Conservation (phyloP, 2,329 filamentous ascomycete species). For the Trichocomaceae sp. region DNA sequence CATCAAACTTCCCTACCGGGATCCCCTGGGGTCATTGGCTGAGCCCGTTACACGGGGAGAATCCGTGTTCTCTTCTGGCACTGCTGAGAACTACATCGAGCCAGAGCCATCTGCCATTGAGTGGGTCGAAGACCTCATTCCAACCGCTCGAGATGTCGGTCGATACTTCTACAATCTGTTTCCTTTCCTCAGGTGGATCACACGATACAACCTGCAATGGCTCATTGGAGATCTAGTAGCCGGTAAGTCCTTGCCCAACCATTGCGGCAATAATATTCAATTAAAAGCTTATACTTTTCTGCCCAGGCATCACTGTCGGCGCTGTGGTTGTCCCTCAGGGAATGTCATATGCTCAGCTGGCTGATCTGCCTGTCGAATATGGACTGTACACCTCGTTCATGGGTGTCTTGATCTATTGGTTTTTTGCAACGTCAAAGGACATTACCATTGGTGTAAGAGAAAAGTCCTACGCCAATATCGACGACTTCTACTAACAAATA, state of each 20-base stretch:
- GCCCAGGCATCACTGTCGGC: slow-evolving; percentile 60
- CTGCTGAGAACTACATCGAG: slow-evolving; percentile 74
- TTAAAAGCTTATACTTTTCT: neutral
- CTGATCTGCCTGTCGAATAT: slow-evolving; percentile 71
- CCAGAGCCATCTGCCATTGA: slow-evolving; percentile 68
- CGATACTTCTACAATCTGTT: slow-evolving; percentile 68
- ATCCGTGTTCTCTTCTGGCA: slow-evolving; percentile 67
- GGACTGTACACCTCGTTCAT: slow-evolving; percentile 95
- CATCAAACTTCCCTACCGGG: slow-evolving; percentile 69
- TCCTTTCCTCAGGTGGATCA: slow-evolving; percentile 85
- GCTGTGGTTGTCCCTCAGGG: slow-evolving; percentile 88
- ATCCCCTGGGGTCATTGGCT: slow-evolving; percentile 45
- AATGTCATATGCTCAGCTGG: slow-evolving; percentile 89
- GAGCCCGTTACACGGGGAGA: slow-evolving; percentile 69
- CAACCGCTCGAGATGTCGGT: slow-evolving; percentile 48
- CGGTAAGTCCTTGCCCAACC: slow-evolving; percentile 47
- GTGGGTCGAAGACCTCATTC: slow-evolving; percentile 61
- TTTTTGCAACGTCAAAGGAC: slow-evolving; percentile 96
- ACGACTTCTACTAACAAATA: slow-evolving; percentile 19
- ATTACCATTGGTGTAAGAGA: slow-evolving; percentile 78
- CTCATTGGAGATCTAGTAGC: slow-evolving; percentile 81
- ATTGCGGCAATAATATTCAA: neutral
- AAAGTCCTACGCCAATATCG: slow-evolving; percentile 22
- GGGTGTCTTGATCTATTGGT: slow-evolving; percentile 91
- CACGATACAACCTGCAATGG: slow-evolving; percentile 84